phyloP scores from a whole-genome alignment of 176 grass and related monocot species.

The Phoenix dactylifera region DNA sequence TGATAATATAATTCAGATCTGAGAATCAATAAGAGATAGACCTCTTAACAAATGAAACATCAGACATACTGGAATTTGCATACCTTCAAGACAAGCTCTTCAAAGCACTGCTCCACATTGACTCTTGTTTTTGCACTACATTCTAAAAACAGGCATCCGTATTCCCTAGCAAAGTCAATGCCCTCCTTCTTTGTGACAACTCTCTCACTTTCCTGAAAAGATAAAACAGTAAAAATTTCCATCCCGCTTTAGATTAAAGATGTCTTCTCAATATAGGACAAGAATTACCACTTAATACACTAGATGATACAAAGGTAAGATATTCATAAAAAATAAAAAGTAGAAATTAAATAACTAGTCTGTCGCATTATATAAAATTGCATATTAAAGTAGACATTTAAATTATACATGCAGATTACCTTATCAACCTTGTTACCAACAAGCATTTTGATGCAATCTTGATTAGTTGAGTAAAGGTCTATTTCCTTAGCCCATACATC shows the following conservation, averaged over 20 bases:
- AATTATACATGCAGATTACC: constrained; percentile 25
- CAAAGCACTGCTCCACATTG: constrained; percentile 92
- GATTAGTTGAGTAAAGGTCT: constrained; percentile 98
- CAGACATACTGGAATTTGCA: too few species aligned
- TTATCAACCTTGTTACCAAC: constrained; percentile 98
- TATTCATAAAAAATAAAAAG: too few species aligned
- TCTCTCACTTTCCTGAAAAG: constrained; percentile 87
- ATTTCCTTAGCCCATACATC: constrained; percentile 98
- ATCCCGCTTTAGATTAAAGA: too few species aligned
- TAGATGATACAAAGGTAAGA: too few species aligned
- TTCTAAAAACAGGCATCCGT: constrained; percentile 88
- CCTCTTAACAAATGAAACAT: too few species aligned
- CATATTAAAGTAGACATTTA: too few species aligned
- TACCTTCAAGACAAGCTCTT: constrained; percentile 94
- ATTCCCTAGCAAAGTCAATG: constrained; percentile 85
- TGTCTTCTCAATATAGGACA: background rate
- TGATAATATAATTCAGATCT: too few species aligned
- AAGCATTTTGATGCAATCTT: constrained; percentile 99
- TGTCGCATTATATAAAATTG: too few species aligned
- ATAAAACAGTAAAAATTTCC: background rate
- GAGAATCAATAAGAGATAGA: too few species aligned
- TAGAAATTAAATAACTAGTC: too few species aligned
- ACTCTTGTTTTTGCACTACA: constrained; percentile 93
- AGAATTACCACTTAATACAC: background rate
- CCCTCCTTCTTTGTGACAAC: constrained; percentile 89